Evolutionary conservation across 108 stramenopile genomes (phyloP), one percentile per base, ranked within the genome.

Genomic region (Skeletonema tropicum): DNA sequence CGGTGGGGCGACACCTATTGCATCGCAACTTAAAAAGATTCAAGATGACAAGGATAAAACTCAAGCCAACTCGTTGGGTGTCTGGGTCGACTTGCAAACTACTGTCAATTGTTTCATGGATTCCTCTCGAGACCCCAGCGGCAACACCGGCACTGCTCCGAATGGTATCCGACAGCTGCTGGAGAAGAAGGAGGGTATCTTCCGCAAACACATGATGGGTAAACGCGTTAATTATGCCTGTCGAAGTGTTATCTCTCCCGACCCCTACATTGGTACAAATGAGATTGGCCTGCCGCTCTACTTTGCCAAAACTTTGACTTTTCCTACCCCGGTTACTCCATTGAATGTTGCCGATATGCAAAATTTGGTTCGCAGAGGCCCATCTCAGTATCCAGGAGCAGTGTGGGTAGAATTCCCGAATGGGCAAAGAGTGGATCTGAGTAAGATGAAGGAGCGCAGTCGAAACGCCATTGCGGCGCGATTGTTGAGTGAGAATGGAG

Each of bases 201-300:
- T 99, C 80, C 87, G 94, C 23, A 95, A 95, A 80, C 97, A 99
- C 82, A 99, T 99, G 99, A 99, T 99, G 99, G 99, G 99, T 9
- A 99, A 99, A 77, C 97, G 99, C 41, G 99, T 99, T 65, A 95
- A 99, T 83, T 98, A 85, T 73, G 92, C 96, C 3, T 99, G 98
- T 66, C 94, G 99, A 1, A 96, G 94, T 30, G 98, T 98, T 46
- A 98, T 99, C 71, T 96, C 96, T 32, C 99, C 99, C 11, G 98
- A 99, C 62, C 98, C 98, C 26, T 98, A 97, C 80, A 83, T 99
- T 52, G 97, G 98, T 61, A 97, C 97, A 26, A 95, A 98, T 68
- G 98, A 99, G 83, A 97, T 99, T 48, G 99, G 99, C n/a, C 77
- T 99, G 31, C 99, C 99, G 5, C 83, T 95, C 6, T 74, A 93